These are phyloP conservation scores for Leccinum ponderosum DNA, from an alignment of 1,284 basidiomycete species.

Conservation along the genomic window DNA sequence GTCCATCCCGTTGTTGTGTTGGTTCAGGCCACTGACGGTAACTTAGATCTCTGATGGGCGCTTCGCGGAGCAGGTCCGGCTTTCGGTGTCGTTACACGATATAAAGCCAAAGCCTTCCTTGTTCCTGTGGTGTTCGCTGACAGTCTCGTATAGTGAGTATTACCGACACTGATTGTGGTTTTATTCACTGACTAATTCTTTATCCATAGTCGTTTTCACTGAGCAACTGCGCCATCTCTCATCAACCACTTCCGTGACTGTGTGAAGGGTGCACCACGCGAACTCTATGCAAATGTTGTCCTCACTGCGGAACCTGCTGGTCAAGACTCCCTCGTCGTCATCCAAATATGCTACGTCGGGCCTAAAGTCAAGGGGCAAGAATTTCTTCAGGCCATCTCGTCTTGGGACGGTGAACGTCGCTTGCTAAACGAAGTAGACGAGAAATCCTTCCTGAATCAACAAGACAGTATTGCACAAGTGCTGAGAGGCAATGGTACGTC, in stretches of 20 bases:
- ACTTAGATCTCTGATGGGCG: constrained; percentile 85
- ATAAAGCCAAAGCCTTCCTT: constrained; percentile 84
- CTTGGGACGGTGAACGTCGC: constrained; percentile 83
- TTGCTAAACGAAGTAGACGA: constrained; percentile 88
- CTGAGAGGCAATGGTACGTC: constrained; percentile 72
- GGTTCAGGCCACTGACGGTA: neutral
- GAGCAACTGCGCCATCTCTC: constrained; percentile 79
- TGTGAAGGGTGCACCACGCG: constrained; percentile 81
- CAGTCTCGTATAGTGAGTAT: constrained; percentile 81
- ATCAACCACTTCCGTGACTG: constrained; percentile 93
- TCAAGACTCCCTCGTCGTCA: constrained; percentile 81
- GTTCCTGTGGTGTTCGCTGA: constrained; percentile 89
- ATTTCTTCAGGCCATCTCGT: constrained; percentile 78
- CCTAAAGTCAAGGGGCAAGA: constrained; percentile 73
- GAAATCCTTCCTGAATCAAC: constrained; percentile 85
- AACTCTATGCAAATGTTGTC: constrained; percentile 89
- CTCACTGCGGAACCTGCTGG: constrained; percentile 85
- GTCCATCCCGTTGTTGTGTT: constrained; percentile 12
- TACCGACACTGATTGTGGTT: neutral
- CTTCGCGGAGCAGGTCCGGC: constrained; percentile 83
- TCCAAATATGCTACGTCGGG: constrained; percentile 88
- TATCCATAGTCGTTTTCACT: constrained; percentile 72
- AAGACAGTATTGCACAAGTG: constrained; percentile 88
- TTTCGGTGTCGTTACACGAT: constrained; percentile 87
- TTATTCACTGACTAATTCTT: neutral